Evolutionary conservation across 805 yeast species (phyloP), one percentile per base, ranked within the genome.

Genomic region (Candida berthetii): DNA sequence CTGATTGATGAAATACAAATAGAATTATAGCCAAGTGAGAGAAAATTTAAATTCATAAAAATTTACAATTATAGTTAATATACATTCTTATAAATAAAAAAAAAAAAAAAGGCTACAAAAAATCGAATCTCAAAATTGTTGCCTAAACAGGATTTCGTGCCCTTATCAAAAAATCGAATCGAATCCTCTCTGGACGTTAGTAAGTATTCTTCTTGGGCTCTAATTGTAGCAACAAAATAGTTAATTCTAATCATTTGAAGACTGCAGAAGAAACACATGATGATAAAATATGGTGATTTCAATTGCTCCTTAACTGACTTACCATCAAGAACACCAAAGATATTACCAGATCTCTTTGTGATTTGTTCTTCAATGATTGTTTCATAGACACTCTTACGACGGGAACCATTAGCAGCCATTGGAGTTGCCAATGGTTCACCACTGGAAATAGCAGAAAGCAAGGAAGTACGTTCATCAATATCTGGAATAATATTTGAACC

Each of bases 241-340:
- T 90, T 90, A 50, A 90, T 82, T 58, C 97, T 72, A 35, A 91
- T 71, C 96, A 90, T 90, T 61, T 88, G 95, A 43, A 90, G 74
- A 3, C 90, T 76, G 6, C 96, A 85, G 60, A 89, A 86, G 2
- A 77, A 55, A 20, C 86, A 76, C 85, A 88, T 84, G 42, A 89
- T 62, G 38, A 71, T 55, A 58, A 89, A 91, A 93, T 96, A 88
- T 3, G 84, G 67, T 7, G 66, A 58, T 36, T 57, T 62, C 45
- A 79, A 63, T 53, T 80, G 86, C 29, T 63, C 67, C 7, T 45
- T 42, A 7, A 77, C 73, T 1, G 78, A 46, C 36, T 66, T 61
- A 4, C 82, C 85, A 59, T 91, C 96, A 60, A 90, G 63, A 13
- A 82, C 74, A 14, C 96, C 96, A 62, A 84, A 86, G 8, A 85